Conservation (phyloP, 2,329 filamentous ascomycete species). For the Ascochyta pisi region DNA sequence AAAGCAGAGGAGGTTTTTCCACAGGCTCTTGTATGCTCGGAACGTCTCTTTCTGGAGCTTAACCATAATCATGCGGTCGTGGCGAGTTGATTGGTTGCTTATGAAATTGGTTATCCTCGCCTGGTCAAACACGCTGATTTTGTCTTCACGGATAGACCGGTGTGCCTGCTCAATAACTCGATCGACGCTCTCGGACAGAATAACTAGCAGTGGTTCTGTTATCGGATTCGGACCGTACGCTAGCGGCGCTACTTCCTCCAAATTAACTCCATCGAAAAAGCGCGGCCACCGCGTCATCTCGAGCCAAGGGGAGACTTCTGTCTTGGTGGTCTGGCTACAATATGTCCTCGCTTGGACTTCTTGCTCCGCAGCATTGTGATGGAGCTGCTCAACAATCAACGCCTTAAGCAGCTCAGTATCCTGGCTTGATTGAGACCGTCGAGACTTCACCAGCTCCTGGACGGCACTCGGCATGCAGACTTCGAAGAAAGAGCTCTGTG, state of each 20-base stretch:
- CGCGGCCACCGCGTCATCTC: not conserved
- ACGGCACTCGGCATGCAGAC: not conserved
- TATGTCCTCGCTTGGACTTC: not conserved
- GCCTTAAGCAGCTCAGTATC: not conserved
- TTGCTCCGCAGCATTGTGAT: not conserved
- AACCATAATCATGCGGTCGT: not conserved
- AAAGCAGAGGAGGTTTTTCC: not conserved
- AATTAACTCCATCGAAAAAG: not conserved
- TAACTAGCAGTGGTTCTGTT: not conserved
- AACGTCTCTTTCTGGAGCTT: constrained; percentile 1
- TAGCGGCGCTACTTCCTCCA: not conserved
- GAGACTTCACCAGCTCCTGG: not conserved
- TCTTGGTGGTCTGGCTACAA: not conserved
- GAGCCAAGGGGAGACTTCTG: not conserved
- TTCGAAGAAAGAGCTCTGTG: not conserved
- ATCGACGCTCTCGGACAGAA: not conserved
- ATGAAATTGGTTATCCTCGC: not conserved
- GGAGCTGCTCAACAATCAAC: not conserved
- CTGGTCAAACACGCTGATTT: not conserved
- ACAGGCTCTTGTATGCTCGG: not conserved
- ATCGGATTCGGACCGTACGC: not conserved
- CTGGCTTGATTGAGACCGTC: not conserved
- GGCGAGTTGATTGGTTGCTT: not conserved
- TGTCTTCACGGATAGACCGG: not conserved
- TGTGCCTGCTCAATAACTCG: not conserved